phyloP scores from a whole-genome alignment of 495 filamentous ascomycete genomes.

The Penicillium coffeae region DNA sequence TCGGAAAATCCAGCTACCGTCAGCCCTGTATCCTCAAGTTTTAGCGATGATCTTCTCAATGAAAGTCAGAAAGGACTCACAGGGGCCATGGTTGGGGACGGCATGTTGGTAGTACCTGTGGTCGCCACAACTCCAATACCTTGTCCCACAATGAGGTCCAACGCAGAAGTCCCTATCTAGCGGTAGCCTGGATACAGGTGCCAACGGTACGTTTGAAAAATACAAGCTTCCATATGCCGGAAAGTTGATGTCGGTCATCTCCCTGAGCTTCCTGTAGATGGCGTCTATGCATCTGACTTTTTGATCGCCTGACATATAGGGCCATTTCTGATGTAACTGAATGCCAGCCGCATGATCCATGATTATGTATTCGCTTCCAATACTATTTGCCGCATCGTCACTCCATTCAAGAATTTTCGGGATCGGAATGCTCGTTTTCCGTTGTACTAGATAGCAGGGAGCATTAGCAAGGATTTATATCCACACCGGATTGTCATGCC shows the following conservation, averaged over 20 bases:
- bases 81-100: conserved; percentile 31
- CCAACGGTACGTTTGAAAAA: conserved; percentile 10
- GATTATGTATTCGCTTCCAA: conserved; percentile 46
- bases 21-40: conserved; percentile 18
- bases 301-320: conserved; percentile 30
- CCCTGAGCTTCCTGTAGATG: conserved; percentile 28
- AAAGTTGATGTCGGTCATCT: conserved; percentile 33
- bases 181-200: conserved; percentile 13
- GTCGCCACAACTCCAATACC: conserved; percentile 40
- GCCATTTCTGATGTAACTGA: conserved; percentile 34
- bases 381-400: conserved; percentile 24
- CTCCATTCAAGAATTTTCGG: conserved; percentile 42
- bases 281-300: conserved; percentile 30
- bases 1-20: conserved; percentile 28
- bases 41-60: conserved; percentile 6
- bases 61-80: conserved; percentile 23
- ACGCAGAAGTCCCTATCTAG: conserved; percentile 10
- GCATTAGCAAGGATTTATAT: conserved; percentile 5
- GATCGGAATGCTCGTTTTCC: conserved; percentile 33
- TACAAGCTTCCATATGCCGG: conserved; percentile 42
- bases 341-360: conserved; percentile 38
- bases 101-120: conserved; percentile 17
- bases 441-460: conserved; percentile 24
- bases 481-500: not conserved
- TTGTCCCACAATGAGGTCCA: conserved; percentile 37